Evolutionary conservation across 345 rosid species (phyloP).

Genomic region (Bruguiera gymnorhiza): DNA sequence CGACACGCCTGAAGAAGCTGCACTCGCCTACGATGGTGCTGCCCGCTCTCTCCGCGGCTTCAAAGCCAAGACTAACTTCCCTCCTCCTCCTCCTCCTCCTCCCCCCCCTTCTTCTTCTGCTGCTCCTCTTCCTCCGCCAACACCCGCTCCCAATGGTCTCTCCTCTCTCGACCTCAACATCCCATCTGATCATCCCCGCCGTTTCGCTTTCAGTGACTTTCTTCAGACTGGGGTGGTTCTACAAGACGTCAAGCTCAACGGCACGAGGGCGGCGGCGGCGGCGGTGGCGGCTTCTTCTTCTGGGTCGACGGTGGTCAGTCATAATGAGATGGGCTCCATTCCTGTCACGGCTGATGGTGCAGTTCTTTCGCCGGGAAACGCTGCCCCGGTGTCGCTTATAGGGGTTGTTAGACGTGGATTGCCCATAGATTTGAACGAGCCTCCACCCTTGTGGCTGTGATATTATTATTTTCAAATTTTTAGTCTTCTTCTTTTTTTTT

Average conservation of each 20-base stretch:
- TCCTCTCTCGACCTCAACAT: conserved; percentile 64
- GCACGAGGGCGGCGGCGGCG: background rate
- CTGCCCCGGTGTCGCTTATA: conserved; percentile 31
- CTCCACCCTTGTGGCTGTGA: conserved; percentile 89
- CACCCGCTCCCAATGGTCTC: conserved; percentile 10
- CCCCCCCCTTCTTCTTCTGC: conserved; percentile 47
- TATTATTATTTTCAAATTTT: background rate
- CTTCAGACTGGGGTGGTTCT: conserved; percentile 56
- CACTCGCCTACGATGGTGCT: conserved; percentile 91
- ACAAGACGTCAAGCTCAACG: conserved; percentile 35
- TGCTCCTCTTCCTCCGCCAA: too few species aligned
- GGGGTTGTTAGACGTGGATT: conserved; percentile 64
- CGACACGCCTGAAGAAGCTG: conserved; percentile 96
- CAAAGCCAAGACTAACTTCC: conserved; percentile 92
- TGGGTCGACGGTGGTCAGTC: conserved; percentile 19
- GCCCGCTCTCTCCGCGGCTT: conserved; percentile 88
- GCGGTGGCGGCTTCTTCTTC: background rate
- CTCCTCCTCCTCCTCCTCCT: conserved; percentile 33
- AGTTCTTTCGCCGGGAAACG: conserved; percentile 26
- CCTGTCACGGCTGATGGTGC: background rate
- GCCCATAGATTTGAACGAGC: conserved; percentile 92
- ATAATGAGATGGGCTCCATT: conserved; percentile 5
- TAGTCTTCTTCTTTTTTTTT: too few species aligned
- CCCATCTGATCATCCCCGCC: conserved; percentile 28
- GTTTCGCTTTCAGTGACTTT: conserved; percentile 46